Evolutionary conservation across 805 yeast genomes (phyloP).

Genomic region (Priceomyces haplophilus): DNA sequence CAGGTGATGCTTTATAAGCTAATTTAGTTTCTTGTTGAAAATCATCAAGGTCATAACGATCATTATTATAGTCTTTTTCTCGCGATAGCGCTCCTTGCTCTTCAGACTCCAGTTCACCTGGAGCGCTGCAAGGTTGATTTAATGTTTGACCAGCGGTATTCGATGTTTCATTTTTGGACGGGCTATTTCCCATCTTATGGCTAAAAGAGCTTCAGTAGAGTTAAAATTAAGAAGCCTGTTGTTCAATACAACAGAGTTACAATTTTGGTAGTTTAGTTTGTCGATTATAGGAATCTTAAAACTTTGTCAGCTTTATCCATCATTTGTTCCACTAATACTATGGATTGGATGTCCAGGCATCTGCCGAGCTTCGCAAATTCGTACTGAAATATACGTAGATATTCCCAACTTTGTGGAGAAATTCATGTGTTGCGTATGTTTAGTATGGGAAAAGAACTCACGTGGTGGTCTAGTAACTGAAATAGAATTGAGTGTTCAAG

Average conservation of each 20-base stretch:
- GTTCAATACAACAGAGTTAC: not conserved
- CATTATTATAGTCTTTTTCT: slow-evolving; percentile 6
- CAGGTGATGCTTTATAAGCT: slow-evolving; percentile 3
- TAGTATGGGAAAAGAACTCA: not conserved
- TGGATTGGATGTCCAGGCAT: not conserved
- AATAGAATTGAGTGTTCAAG: no score
- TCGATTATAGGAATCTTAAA: not conserved
- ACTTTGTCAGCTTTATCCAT: no score
- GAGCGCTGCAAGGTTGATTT: slow-evolving; percentile 18
- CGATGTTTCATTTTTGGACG: slow-evolving; percentile 49
- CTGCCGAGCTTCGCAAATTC: not conserved
- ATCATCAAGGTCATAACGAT: slow-evolving; percentile 8
- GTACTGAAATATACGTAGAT: not conserved
- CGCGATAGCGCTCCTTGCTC: slow-evolving; percentile 44
- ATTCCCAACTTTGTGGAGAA: no score
- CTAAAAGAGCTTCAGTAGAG: slow-evolving; percentile 1
- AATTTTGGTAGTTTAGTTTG: no score
- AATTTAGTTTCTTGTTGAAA: not conserved
- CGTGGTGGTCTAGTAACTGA: no score
- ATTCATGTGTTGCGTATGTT: not conserved
- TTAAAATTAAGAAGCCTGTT: not conserved
- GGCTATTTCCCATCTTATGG: slow-evolving; percentile 59
- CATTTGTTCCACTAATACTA: no score
- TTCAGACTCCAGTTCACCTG: slow-evolving; percentile 39
- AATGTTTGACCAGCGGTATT: slow-evolving; percentile 11